Evolutionary conservation across 23 red algal genomes (phyloP), one percentile per base, ranked within the genome.

Genomic region (Pyropia yezoensis): DNA sequence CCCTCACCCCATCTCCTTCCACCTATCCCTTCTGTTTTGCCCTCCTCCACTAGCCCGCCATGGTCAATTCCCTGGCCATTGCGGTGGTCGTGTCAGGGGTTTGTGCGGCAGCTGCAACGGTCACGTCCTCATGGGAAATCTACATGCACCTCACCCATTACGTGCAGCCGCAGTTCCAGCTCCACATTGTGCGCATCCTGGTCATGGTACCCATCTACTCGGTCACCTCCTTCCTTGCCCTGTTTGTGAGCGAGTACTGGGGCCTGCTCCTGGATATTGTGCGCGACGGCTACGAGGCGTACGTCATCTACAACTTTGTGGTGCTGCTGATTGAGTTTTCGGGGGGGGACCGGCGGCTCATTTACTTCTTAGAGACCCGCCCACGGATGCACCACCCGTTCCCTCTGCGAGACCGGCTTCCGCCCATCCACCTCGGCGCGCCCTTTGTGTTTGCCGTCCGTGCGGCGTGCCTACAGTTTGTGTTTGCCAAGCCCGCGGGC

Each of bases 171-270:
- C 63, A 87, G 54, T 95, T 69, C 16, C 91, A 96, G 58, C 65
- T 96, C n/a, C 78, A 90, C 67, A 96, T 96, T 39, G 77, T 86
- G 16, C 91, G 91, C 18, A 89, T 96, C 27, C 64, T 96, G 13
- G 83, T 77, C 55, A 96, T 96, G 91, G 91, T 96, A 18, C 91
- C 91, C 19, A 66, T 96, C 18, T 96, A 96, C 65, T 96, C 91
- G 23, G 55, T 89, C 39, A 89, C 91, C 26, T 77, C 91, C 4
- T 85, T 62, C 60, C 68, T 85, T 18, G 74, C 91, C 28, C 84
- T 96, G 7, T 62, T 89, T 27, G 34, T 75, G 17, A 70, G 63
- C 49, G 83, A 82, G 63, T 57, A 64, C 24, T 64, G 58, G 26
- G 54, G 58, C 52, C 55, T 96, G 49, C 65, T 75, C 18, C 70